Percentiles rank a stretch among this genome's conserved stretches.
These are phyloP conservation scores for Penicillium verhagenii DNA, from an alignment of 495 filamentous ascomycete species.

Conservation along the genomic window DNA sequence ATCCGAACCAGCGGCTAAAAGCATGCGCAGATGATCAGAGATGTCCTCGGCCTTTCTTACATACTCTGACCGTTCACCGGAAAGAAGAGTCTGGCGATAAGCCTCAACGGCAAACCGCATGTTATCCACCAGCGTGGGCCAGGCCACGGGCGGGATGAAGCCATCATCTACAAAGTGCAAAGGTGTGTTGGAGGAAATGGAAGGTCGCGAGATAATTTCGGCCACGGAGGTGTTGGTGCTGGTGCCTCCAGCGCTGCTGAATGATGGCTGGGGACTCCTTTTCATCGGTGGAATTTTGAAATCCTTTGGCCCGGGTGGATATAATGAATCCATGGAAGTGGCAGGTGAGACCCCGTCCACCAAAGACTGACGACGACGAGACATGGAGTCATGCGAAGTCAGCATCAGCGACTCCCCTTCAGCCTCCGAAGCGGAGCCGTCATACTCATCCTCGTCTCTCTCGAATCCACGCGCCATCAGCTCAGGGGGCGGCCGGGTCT, in stretches of 20 bases:
- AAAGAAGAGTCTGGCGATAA: conserved; percentile 81
- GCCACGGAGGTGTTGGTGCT: conserved; percentile 35
- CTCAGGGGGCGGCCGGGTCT: conserved; percentile 89
- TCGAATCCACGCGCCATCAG: conserved; percentile 83
- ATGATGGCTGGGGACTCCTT: conserved; percentile 24
- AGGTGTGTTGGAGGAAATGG: conserved; percentile 63
- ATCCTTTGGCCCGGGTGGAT: conserved; percentile 45
- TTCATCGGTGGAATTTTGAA: conserved; percentile 17
- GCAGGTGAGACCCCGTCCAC: conserved; percentile 80
- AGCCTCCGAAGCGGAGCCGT: conserved; percentile 82
- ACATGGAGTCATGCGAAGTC: conserved; percentile 56
- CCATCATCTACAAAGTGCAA: conserved; percentile 85
- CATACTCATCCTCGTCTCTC: conserved; percentile 80
- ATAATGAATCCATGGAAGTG: conserved; percentile 89
- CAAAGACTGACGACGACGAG: conserved; percentile 62
- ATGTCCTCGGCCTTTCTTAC: conserved; percentile 93
- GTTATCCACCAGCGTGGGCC: conserved; percentile 84
- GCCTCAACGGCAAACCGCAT: conserved; percentile 85
- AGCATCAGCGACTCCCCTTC: conserved; percentile 67
- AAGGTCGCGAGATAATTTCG: conserved; percentile 42
- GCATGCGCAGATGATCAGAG: conserved; percentile 88
- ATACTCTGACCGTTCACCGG: conserved; percentile 80
- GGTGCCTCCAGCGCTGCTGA: conserved; percentile 24
- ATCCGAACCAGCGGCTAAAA: conserved; percentile 92
- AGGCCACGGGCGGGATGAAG: conserved; percentile 70